Evolutionary conservation across 352 stramenopile species (phyloP), one percentile per base, ranked within the genome.

Genomic region (Thraustochytrium striatum): DNA sequence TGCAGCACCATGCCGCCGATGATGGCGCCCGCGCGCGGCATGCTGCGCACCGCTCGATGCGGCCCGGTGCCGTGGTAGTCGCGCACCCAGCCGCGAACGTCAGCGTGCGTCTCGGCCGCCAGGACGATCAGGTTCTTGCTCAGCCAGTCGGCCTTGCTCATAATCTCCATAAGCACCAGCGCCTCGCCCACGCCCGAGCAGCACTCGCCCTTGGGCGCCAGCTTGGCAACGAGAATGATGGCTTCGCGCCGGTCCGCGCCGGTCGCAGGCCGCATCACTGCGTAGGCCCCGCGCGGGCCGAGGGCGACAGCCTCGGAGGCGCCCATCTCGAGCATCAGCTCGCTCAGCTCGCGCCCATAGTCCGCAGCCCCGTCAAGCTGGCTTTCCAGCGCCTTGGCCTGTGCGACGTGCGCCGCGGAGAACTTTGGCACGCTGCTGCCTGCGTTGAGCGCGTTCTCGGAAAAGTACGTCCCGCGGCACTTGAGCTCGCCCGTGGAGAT

Each of bases 381-480:
- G 11, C 8, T 21, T 38, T 73, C 62, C 13, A 73, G 28, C 28
- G 16, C 62, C 8, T 30, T 9, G 13, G 28, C 28, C 8, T 8
- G 19, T 30, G 8, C 30, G 8, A 44, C 19, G 13, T 21, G 11
- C 21, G 25, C 65, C 11, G 21, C 32, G 7, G 65, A 35, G 2
- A 68, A 75, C 7, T 39, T 21, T 0, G 52, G 19, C 16, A n/a
- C 25, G 32, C 32, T 43, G 5, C 16, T 19, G 25, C 65, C 65
- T 3, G 65, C 41, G 21, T 38, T 58, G 7, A 94, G 84, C 58
- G 89, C 90, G 70, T 94, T 94, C 84, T 94, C 90, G 1, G 89
- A 93, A 68, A 93, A 91, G 84, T 94, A 94, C 47, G 90, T 94
- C 8, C 87, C 87, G 28, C 90, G 85, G 44, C 86, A 90, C 82